These are phyloP conservation scores for Candida sanyaensis DNA, from an alignment of 1,139 yeast species.

Conservation along the genomic window DNA sequence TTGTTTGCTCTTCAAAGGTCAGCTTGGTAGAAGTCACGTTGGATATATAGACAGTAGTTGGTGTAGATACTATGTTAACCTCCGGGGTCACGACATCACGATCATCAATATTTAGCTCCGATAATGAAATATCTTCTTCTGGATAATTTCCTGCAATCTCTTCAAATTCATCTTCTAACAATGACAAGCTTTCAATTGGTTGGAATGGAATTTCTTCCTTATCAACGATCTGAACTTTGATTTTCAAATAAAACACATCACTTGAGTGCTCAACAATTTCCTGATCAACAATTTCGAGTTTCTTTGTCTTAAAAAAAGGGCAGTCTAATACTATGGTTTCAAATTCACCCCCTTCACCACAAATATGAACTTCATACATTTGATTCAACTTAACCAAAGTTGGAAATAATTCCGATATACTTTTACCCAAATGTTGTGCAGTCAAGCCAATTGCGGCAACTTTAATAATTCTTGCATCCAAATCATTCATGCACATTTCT, in stretches of 20 bases:
- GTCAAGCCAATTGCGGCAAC: constrained; percentile 90
- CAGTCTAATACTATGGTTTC: constrained; percentile 91
- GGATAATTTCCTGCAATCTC: constrained; percentile 21
- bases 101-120: not conserved
- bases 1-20: constrained; percentile 45
- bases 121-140: constrained; percentile 2
- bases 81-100: constrained; percentile 10
- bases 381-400: constrained; percentile 57
- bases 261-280: constrained; percentile 48
- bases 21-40: constrained; percentile 38
- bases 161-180: constrained; percentile 53
- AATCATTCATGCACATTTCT: constrained; percentile 71
- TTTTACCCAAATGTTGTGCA: constrained; percentile 64
- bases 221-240: constrained; percentile 42
- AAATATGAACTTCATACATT: constrained; percentile 81
- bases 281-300: constrained; percentile 46
- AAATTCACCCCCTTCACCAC: constrained; percentile 99
- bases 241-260: constrained; percentile 67
- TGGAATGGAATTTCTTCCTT: constrained; percentile 32
- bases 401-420: constrained; percentile 63
- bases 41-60: constrained; percentile 47
- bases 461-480: constrained; percentile 86
- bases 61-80: constrained; percentile 13
- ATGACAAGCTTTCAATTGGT: constrained; percentile 39
- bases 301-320: constrained; percentile 65